Percentiles rank a stretch among this genome's conserved stretches.
Evolutionary conservation across 805 yeast genomes (phyloP).

Genomic region (Hanseniaspora occidentalis): DNA sequence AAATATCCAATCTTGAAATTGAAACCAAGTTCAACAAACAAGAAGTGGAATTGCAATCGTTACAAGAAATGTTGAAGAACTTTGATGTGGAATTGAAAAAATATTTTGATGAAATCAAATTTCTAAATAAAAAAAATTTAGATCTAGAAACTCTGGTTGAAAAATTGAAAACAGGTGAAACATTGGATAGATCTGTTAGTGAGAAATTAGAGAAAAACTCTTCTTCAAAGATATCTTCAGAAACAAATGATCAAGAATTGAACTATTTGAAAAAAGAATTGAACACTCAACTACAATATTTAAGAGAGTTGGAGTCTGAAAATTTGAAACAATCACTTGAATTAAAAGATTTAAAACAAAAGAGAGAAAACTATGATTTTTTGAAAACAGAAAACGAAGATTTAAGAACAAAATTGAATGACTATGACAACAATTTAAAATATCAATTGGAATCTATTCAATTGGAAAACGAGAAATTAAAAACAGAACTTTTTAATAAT

Average conservation of each 20-base stretch:
- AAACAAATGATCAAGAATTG: no score
- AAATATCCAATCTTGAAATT: neutral
- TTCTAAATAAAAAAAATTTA: slow-evolving; percentile 18
- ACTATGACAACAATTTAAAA: slow-evolving; percentile 29
- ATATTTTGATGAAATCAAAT: slow-evolving; percentile 1
- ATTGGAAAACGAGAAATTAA: slow-evolving; percentile 35
- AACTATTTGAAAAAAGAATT: slow-evolving; percentile 23
- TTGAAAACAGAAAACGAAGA: slow-evolving; percentile 18
- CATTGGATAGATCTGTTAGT: neutral
- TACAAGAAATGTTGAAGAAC: neutral
- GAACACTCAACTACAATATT: slow-evolving; percentile 31
- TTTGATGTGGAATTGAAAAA: neutral
- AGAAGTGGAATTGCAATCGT: neutral
- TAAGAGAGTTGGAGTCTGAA: slow-evolving; percentile 37
- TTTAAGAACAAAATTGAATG: slow-evolving; percentile 29
- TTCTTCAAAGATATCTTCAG: no score
- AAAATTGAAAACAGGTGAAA: neutral
- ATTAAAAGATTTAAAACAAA: slow-evolving; percentile 32
- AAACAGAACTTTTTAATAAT: slow-evolving; percentile 25
- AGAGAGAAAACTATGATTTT: slow-evolving; percentile 14
- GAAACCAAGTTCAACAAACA: neutral
- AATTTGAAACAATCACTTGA: slow-evolving; percentile 41
- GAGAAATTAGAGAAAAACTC: no score
- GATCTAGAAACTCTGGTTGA: neutral
- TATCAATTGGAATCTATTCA: slow-evolving; percentile 31